Percentiles rank a stretch among this genome's conserved stretches.
phyloP scores from a whole-genome alignment of 2,329 filamentous ascomycete species.

The Fusarium keratoplasticum region DNA sequence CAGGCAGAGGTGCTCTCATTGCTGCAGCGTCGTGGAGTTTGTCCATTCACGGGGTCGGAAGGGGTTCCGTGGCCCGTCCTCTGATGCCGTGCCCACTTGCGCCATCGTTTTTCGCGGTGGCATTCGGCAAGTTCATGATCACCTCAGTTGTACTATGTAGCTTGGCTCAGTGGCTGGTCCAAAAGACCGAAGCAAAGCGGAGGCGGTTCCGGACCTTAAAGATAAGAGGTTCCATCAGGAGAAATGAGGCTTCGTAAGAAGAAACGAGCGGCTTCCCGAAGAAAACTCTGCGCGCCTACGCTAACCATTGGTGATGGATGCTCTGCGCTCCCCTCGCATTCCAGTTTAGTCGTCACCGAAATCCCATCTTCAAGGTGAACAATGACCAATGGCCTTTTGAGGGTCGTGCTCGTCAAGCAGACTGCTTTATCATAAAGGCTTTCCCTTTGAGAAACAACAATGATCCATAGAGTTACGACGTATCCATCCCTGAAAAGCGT shows the following conservation, averaged over 20 bases:
- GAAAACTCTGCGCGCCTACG: constrained; percentile 8
- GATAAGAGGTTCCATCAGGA: constrained; percentile 20
- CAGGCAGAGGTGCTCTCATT: constrained; percentile 12
- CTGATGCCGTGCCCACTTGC: constrained; percentile 32
- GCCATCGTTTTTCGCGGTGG: not conserved
- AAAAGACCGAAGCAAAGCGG: constrained; percentile 10
- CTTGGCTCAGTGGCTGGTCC: constrained; percentile 1
- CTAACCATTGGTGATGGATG: constrained; percentile 7
- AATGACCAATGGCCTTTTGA: not conserved
- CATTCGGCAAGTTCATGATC: constrained; percentile 17
- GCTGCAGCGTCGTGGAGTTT: not conserved
- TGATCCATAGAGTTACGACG: not conserved
- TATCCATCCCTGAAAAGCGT: not conserved
- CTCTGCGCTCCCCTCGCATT: constrained; percentile 6
- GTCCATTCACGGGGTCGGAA: constrained; percentile 25
- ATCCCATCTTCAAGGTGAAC: not conserved
- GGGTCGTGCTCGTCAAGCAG: not conserved
- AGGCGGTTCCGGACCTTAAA: constrained; percentile 13
- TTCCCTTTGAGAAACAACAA: not conserved
- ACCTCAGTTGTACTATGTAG: not conserved
- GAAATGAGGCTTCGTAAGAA: constrained; percentile 7
- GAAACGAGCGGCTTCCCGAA: constrained; percentile 16
- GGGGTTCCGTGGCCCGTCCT: constrained; percentile 16
- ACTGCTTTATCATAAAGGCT: not conserved
- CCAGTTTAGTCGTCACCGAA: not conserved